A percentile compares a stretch with the other conserved stretches of the same genome.
These are phyloP conservation scores for Basipetospora chlamydospora DNA, from an alignment of 2,329 filamentous ascomycete genomes.

Conservation along the genomic window DNA sequence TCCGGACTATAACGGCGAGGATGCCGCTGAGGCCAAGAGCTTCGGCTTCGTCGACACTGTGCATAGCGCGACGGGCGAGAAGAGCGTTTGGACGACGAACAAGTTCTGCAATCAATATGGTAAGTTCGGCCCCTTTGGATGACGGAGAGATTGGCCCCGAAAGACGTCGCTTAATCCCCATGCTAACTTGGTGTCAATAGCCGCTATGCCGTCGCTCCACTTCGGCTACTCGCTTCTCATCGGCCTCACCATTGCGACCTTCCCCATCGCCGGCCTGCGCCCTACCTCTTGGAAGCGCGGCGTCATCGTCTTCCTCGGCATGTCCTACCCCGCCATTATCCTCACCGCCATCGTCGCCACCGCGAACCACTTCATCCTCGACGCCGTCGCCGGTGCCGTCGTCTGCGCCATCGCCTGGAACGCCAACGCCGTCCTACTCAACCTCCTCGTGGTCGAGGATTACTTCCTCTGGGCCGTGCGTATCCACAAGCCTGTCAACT, in stretches of 20 bases:
- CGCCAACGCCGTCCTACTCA: conserved; percentile 38
- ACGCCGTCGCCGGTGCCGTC: conserved; percentile 52
- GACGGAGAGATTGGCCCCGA: too few species aligned
- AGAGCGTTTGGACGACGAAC: conserved; percentile 59
- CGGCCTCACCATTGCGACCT: conserved; percentile 51
- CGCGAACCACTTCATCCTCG: conserved; percentile 59
- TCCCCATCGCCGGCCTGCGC: conserved; percentile 44
- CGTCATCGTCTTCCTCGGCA: conserved; percentile 30
- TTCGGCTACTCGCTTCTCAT: conserved; percentile 64
- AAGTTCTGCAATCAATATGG: conserved; percentile 64
- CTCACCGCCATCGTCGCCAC: conserved; percentile 55
- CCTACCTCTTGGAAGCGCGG: conserved; percentile 34
- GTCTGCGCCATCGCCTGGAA: conserved; percentile 53
- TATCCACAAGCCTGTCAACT: conserved; percentile 47
- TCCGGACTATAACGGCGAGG: conserved; percentile 35
- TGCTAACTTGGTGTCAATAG: conserved; percentile 22
- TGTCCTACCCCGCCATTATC: conserved; percentile 51
- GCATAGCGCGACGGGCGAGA: conserved; percentile 31
- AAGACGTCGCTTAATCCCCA: too few species aligned
- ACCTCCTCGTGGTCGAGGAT: conserved; percentile 51
- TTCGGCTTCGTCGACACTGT: conserved; percentile 50
- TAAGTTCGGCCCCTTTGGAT: too few species aligned
- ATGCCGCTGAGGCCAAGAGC: conserved; percentile 43
- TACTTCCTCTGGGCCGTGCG: conserved; percentile 49
- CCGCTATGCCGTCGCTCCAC: conserved; percentile 62